phyloP scores from a whole-genome alignment of 306 rosid species.

The Astragalus glycyphyllos region DNA sequence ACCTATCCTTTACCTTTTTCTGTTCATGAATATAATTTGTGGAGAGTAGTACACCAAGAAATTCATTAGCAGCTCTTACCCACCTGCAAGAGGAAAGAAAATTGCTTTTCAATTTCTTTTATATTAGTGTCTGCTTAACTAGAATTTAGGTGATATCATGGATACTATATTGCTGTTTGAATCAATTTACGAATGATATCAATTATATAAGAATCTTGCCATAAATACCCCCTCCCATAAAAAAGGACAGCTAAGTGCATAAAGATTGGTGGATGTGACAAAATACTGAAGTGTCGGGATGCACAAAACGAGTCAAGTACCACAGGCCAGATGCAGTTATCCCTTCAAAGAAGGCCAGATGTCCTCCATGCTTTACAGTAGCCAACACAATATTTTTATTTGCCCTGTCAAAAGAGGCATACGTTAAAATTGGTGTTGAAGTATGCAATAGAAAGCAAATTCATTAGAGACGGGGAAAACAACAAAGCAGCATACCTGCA shows the following conservation, averaged over 20 bases:
- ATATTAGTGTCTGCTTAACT: conserved; percentile 13
- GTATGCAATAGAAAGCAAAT: conserved; percentile 26
- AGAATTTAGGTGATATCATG: conserved; percentile 23
- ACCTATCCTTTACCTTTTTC: conserved; percentile 61
- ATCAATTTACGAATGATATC: conserved; percentile 29
- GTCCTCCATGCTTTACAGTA: conserved; percentile 82
- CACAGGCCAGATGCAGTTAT: conserved; percentile 76
- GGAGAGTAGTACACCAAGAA: conserved; percentile 65
- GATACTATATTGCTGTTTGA: conserved; percentile 17
- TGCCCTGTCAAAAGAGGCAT: conserved; percentile 51
- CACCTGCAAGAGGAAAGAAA: conserved; percentile 70
- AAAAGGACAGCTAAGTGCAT: not conserved
- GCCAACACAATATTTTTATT: conserved; percentile 78
- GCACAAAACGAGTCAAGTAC: conserved; percentile 49
- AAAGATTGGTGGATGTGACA: not conserved
- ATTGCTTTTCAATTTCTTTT: not conserved
- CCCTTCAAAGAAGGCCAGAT: conserved; percentile 89
- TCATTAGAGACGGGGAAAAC: conserved; percentile 15
- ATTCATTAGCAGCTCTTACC: conserved; percentile 81
- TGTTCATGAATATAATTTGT: conserved; percentile 68
- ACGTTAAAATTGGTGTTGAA: conserved; percentile 11
- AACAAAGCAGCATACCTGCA: conserved; percentile 73
- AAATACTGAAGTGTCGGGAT: conserved; percentile 29
- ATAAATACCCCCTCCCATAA: not conserved
- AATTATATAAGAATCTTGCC: conserved; percentile 3